These are phyloP conservation scores for Lipomyces spencermartinsiae DNA, from an alignment of 805 yeast genomes.

Conservation along the genomic window DNA sequence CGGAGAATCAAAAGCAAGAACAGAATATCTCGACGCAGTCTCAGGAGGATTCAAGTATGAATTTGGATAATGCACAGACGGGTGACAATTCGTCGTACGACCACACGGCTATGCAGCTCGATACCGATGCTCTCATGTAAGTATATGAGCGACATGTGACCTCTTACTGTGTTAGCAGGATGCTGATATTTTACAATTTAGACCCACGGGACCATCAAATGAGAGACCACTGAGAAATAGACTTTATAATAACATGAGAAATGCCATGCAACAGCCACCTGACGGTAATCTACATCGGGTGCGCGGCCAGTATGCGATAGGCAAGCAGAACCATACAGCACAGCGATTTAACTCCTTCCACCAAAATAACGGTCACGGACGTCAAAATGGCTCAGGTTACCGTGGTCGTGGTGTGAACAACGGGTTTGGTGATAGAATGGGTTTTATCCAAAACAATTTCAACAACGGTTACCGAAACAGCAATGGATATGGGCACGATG, in stretches of 20 bases:
- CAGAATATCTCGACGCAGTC: background rate
- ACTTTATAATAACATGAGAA: background rate
- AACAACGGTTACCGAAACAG: constrained; percentile 3
- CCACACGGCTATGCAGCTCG: background rate
- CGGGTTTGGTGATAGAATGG: background rate
- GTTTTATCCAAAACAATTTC: background rate
- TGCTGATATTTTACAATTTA: background rate
- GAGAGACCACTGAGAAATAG: background rate
- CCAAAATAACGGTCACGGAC: background rate
- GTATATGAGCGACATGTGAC: background rate
- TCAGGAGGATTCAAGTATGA: background rate
- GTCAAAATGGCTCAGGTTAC: constrained; percentile 4
- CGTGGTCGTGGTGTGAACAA: constrained; percentile 5
- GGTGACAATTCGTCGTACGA: background rate
- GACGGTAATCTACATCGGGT: constrained; percentile 5
- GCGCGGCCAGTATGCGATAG: constrained; percentile 15
- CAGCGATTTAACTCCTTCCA: background rate
- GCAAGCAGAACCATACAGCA: constrained; percentile 3
- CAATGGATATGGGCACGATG: background rate
- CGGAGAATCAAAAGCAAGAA: background rate
- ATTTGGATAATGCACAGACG: background rate
- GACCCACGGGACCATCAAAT: constrained; percentile 3
- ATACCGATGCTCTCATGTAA: background rate
- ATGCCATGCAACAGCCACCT: background rate
- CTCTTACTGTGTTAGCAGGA: background rate